A percentile compares a stretch with the other conserved stretches of the same genome.
Evolutionary conservation across 805 yeast genomes (phyloP).

Genomic region (Cyberlindnera mycetangii): DNA sequence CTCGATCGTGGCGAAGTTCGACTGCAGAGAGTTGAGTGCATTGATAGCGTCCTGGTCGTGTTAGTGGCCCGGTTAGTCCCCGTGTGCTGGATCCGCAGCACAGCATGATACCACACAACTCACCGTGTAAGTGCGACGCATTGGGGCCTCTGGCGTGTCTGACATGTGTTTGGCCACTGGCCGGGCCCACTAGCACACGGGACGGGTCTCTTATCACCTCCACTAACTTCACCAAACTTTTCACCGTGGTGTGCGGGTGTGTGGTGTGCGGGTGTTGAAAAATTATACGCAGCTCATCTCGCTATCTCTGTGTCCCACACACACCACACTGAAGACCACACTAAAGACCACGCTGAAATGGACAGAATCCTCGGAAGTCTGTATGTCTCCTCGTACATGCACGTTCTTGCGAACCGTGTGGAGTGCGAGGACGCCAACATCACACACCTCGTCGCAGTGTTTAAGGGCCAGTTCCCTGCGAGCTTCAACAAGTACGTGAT

Average conservation of each 20-base stretch:
- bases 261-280: slow-evolving; percentile 5
- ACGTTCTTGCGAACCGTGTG: slow-evolving; percentile 53
- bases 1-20: slow-evolving; percentile 87
- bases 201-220: neutral
- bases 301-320: neutral
- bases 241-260: slow-evolving; percentile 2
- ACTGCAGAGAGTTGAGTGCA: slow-evolving; percentile 82
- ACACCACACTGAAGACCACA: too few relatives aligned
- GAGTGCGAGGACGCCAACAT: slow-evolving; percentile 52
- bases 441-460: slow-evolving; percentile 67
- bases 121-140: slow-evolving; percentile 22
- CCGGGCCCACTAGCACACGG: neutral
- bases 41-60: slow-evolving; percentile 63
- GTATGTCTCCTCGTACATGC: slow-evolving; percentile 69
- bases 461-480: slow-evolving; percentile 61
- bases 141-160: slow-evolving; percentile 3
- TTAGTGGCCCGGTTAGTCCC: slow-evolving; percentile 2
- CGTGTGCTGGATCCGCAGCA: neutral
- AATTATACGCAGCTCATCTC: slow-evolving; percentile 3
- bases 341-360: slow-evolving; percentile 7
- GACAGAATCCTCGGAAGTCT: slow-evolving; percentile 76
- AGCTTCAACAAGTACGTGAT: slow-evolving; percentile 47
- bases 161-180: slow-evolving; percentile 10
- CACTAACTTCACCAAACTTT: neutral
- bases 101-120: neutral